Conservation (phyloP, 2,329 filamentous ascomycete species). For the Hypoxylon sp. region DNA sequence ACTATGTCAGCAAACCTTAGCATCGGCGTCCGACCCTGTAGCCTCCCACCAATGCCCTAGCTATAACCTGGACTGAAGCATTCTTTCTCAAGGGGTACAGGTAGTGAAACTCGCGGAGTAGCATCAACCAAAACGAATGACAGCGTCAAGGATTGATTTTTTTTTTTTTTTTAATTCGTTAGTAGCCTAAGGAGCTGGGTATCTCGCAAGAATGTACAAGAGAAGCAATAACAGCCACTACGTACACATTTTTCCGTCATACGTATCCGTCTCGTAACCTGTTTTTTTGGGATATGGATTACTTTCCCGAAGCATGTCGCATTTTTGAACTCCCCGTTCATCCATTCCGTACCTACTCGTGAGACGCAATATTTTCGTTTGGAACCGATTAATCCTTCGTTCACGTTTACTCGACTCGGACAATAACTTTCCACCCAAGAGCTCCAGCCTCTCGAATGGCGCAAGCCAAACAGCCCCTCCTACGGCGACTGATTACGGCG, state of each 20-base stretch:
- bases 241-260: slow-evolving; percentile 20
- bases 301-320: slow-evolving; percentile 21
- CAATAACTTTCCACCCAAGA: slow-evolving; percentile 77
- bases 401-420: slow-evolving; percentile 67
- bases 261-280: slow-evolving; percentile 27
- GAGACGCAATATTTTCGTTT: slow-evolving; percentile 13
- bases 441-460: slow-evolving; percentile 82
- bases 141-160: slow-evolving; percentile 11
- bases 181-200: slow-evolving; percentile 42
- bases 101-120: background rate
- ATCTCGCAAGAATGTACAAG: slow-evolving; percentile 39
- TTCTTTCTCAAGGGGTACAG: background rate
- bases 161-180: slow-evolving; percentile 26
- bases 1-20: no score
- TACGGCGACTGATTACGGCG: slow-evolving; percentile 76
- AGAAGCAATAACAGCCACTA: slow-evolving; percentile 24
- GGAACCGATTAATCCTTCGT: background rate
- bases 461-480: slow-evolving; percentile 79
- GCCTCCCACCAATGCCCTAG: background rate
- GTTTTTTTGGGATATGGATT: slow-evolving; percentile 12
- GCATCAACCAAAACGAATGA: background rate
- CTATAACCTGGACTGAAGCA: background rate
- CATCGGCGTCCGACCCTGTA: no score
- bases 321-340: slow-evolving; percentile 17
- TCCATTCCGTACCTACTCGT: background rate